Conservation (phyloP, 2,329 filamentous ascomycete genomes). For the Hansfordia pulvinata region DNA sequence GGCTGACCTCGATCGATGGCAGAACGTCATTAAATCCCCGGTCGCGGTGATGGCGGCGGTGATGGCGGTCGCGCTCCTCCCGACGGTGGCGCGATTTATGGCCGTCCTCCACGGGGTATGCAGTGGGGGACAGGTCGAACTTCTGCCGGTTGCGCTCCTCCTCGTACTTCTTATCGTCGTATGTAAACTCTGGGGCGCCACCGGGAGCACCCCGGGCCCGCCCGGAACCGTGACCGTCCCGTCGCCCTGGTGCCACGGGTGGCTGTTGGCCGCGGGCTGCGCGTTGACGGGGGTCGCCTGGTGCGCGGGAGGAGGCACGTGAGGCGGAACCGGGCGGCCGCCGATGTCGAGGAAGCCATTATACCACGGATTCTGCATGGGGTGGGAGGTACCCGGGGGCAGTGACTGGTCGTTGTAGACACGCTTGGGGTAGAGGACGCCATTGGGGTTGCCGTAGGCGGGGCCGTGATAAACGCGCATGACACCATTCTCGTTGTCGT, state of each 20-base stretch:
- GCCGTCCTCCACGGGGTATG: no score
- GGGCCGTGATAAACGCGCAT: constrained; percentile 45
- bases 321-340: constrained; percentile 5
- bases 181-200: not conserved
- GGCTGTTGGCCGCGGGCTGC: no score
- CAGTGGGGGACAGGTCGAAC: no score
- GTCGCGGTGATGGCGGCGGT: constrained; percentile 6
- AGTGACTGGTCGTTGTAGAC: constrained; percentile 16
- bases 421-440: constrained; percentile 29
- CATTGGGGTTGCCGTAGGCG: constrained; percentile 35
- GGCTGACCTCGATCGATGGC: constrained; percentile 7
- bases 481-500: constrained; percentile 35
- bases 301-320: constrained; percentile 2
- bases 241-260: constrained; percentile 10
- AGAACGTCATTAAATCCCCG: constrained; percentile 12
- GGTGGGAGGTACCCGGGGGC: constrained; percentile 28
- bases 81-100: no score
- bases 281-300: constrained; percentile 1
- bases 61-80: no score
- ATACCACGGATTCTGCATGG: constrained; percentile 26
- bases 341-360: constrained; percentile 19
- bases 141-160: no score
- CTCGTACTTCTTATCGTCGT: not conserved
- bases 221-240: constrained; percentile 4
- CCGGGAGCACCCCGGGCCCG: not conserved